Conservation (phyloP, 2,329 filamentous ascomycete species). For the Paraphoma chrysanthemicola region DNA sequence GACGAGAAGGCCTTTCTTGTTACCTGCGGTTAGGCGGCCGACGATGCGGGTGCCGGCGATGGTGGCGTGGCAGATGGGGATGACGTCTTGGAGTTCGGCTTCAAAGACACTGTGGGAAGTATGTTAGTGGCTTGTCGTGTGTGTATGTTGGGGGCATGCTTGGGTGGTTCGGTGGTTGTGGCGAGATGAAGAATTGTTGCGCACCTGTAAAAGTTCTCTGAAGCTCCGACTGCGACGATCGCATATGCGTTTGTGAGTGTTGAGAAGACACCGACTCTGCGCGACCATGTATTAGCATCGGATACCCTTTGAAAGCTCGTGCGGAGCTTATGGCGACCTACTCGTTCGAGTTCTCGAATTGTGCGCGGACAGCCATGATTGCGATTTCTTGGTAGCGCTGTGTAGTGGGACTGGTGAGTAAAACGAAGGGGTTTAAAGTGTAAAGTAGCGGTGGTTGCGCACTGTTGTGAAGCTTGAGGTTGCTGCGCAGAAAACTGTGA, state of each 20-base stretch:
- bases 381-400: constrained; percentile 4
- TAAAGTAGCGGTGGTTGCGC: constrained; percentile 13
- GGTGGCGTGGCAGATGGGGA: constrained; percentile 95
- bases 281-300: constrained; percentile 17
- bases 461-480: constrained; percentile 8
- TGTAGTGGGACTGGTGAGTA: not conserved
- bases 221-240: constrained; percentile 90
- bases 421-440: not conserved
- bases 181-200: constrained; percentile 14
- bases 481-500: constrained; percentile 30
- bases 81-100: constrained; percentile 94
- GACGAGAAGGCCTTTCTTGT: constrained; percentile 95
- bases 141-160: not conserved
- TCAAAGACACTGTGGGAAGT: constrained; percentile 78
- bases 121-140: constrained; percentile 21
- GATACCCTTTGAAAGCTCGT: constrained; percentile 7
- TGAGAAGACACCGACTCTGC: constrained; percentile 92
- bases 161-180: not conserved
- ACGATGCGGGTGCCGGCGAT: constrained; percentile 97
- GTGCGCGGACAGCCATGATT: constrained; percentile 61
- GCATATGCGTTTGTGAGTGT: constrained; percentile 98
- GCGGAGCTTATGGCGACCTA: constrained; percentile 54
- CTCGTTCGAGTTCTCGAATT: constrained; percentile 94
- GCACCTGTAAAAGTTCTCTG: constrained; percentile 97
- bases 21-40: constrained; percentile 92